A percentile compares a stretch with the other conserved stretches of the same genome.
Evolutionary conservation across 305 asterid species (phyloP).

Genomic region (Nicotiana rustica): DNA sequence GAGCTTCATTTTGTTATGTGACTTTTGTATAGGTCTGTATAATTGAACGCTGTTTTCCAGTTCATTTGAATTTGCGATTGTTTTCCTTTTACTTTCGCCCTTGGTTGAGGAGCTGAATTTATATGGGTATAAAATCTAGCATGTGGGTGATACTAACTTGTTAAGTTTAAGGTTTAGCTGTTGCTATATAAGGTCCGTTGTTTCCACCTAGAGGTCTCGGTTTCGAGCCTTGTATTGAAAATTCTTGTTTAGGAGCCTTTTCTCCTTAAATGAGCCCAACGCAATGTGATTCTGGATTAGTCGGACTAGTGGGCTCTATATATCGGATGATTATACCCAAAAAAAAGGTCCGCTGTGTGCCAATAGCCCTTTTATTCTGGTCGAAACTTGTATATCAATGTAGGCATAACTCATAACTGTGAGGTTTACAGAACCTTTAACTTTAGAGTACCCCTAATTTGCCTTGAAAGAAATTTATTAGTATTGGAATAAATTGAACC

Average conservation of each 20-base stretch:
- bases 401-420: not conserved
- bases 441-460: conserved; percentile 9
- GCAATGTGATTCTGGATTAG: not conserved
- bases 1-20: not conserved
- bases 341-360: not conserved
- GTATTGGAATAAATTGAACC: not conserved
- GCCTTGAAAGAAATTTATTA: not conserved
- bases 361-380: not conserved
- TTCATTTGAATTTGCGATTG: not conserved
- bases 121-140: not conserved
- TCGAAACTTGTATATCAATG: not conserved
- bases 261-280: not conserved
- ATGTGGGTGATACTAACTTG: not conserved
- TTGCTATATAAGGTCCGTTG: not conserved
- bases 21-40: not conserved
- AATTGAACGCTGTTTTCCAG: conserved; percentile 11
- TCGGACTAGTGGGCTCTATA: not conserved
- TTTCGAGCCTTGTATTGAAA: not conserved
- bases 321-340: too few relatives aligned
- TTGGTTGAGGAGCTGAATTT: not conserved
- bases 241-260: not conserved
- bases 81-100: not conserved
- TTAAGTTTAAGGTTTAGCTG: not conserved
- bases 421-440: not conserved
- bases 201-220: not conserved